Evolutionary conservation across 768 basidiomycete genomes (phyloP), one percentile per base, ranked within the genome.

Genomic region (Termitomyces sp.): DNA sequence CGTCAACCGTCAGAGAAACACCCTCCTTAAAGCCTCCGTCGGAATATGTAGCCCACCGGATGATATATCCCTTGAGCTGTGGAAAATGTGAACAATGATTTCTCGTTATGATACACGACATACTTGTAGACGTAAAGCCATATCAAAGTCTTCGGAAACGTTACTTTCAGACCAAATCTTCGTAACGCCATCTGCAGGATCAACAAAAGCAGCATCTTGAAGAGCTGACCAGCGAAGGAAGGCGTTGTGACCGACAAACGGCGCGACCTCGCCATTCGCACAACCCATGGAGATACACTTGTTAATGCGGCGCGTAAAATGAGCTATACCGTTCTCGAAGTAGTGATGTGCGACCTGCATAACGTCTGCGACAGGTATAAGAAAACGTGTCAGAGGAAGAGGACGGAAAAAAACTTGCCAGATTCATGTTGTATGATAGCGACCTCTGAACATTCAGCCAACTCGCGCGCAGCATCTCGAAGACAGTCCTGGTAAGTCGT

Each of bases 381-480:
- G 31, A 27, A 35, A 35, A 42, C 10, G 25, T 5, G 16, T 19
- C 37, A 23, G 1, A 25, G 3, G 7, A 29, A 29, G 25, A 41
- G 29, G 44, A 38, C 11, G 16, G 11, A 44, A 31, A 44, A 25
- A 51, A n/a, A 67, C 75, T 52, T 61, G 85, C 86, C 90, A 5
- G 89, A 92, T 65, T 90, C 89, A 67, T 96, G 93, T 67, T 95
- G 93, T 53, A 96, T 88, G 73, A 96, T 92, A 1, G 85, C 91
- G 32, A 94, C 84, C 43, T 92, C 87, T 0, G 89, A 91, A 61
- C 87, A 87, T 70, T 89, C 87, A 17, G 83, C 75, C 58, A 96
- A 79, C 68, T 96, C 93, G 38, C 90, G 83, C 5, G 91, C 92
- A 0, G 93, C 93, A 73, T 95, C 92, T 55, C 91, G 81, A 69